A percentile compares a stretch with the other conserved stretches of the same genome.
Evolutionary conservation across 2,329 filamentous ascomycete genomes (phyloP).

Genomic region (Sordariomycetes sp.): DNA sequence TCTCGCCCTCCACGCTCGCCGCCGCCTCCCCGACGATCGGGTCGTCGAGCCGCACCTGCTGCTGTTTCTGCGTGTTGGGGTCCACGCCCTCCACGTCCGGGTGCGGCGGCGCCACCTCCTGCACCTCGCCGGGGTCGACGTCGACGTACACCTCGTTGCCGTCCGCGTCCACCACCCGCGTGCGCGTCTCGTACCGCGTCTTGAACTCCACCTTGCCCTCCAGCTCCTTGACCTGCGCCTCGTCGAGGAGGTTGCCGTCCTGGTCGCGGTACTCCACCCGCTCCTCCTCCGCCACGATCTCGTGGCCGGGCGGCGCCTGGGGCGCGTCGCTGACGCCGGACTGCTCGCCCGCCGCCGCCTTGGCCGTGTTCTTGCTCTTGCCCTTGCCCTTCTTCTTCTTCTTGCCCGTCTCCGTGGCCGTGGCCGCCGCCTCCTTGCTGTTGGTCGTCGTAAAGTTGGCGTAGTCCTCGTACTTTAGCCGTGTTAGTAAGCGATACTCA

Average conservation of each 20-base stretch:
- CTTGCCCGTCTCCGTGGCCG: constrained; percentile 8
- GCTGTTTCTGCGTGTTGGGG: constrained; percentile 41
- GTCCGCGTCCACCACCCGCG: constrained; percentile 65
- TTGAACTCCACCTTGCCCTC: constrained; percentile 92
- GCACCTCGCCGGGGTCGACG: constrained; percentile 21
- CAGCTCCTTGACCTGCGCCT: constrained; percentile 72
- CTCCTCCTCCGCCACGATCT: constrained; percentile 55
- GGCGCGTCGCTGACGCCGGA: constrained; percentile 36
- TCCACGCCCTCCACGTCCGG: constrained; percentile 52
- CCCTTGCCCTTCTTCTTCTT: constrained; percentile 9
- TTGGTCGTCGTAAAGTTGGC: constrained; percentile 12
- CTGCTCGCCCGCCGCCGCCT: constrained; percentile 11
- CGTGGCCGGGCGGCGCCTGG: constrained; percentile 34
- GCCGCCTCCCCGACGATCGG: constrained; percentile 25
- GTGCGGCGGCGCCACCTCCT: constrained; percentile 43
- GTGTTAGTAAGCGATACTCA: constrained; percentile 8
- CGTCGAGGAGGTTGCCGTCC: constrained; percentile 77
- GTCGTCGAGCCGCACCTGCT: constrained; percentile 23
- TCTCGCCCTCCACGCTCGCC: constrained; percentile 46
- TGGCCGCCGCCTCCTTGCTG: constrained; percentile 4
- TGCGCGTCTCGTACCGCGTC: constrained; percentile 92
- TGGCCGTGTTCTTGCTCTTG: constrained; percentile 10
- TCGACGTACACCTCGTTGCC: constrained; percentile 59
- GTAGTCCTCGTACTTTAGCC: constrained; percentile 40
- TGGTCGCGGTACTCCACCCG: constrained; percentile 91